A percentile compares a stretch with the other conserved stretches of the same genome.
Evolutionary conservation across 2,329 filamentous ascomycete genomes (phyloP).

Genomic region (Aureobasidium lini): DNA sequence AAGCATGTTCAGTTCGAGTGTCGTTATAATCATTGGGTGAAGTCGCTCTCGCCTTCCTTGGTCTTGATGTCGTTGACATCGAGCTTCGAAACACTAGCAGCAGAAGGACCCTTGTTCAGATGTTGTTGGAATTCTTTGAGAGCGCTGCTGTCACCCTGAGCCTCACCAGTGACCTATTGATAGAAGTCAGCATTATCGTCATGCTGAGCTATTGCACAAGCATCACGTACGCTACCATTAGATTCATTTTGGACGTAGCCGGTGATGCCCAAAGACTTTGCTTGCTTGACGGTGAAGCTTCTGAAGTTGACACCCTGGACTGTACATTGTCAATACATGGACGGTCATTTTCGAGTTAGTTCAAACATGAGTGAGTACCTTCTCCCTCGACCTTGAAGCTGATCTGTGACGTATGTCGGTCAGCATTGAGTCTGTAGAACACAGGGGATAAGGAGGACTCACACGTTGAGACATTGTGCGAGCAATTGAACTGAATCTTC

Average conservation of each 20-base stretch:
- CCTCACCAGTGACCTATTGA: slow-evolving; percentile 76
- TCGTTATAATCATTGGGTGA: slow-evolving; percentile 31
- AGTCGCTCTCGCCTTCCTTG: slow-evolving; percentile 60
- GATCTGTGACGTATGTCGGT: slow-evolving; percentile 29
- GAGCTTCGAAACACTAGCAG: slow-evolving; percentile 66
- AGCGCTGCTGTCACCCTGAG: slow-evolving; percentile 62
- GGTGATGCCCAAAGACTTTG: slow-evolving; percentile 36
- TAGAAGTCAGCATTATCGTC: not conserved
- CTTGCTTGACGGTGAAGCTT: slow-evolving; percentile 36
- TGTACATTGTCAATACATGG: not conserved
- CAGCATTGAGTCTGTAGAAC: not conserved
- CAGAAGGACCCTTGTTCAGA: slow-evolving; percentile 64
- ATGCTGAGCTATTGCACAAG: no score
- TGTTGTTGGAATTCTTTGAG: slow-evolving; percentile 66
- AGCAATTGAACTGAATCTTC: slow-evolving; percentile 10
- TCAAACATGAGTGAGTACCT: not conserved
- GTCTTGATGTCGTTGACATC: slow-evolving; percentile 60
- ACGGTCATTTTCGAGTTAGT: not conserved
- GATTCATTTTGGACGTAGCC: slow-evolving; percentile 40
- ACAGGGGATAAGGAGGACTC: not conserved
- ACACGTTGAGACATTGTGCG: slow-evolving; percentile 26
- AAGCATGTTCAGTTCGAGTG: not conserved
- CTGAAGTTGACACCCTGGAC: slow-evolving; percentile 48
- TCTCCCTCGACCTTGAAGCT: slow-evolving; percentile 40
- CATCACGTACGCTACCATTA: slow-evolving; percentile 34